A percentile compares a stretch with the other conserved stretches of the same genome.
phyloP scores from a whole-genome alignment of 495 filamentous ascomycete species.

The Podospora pseudoanserina region DNA sequence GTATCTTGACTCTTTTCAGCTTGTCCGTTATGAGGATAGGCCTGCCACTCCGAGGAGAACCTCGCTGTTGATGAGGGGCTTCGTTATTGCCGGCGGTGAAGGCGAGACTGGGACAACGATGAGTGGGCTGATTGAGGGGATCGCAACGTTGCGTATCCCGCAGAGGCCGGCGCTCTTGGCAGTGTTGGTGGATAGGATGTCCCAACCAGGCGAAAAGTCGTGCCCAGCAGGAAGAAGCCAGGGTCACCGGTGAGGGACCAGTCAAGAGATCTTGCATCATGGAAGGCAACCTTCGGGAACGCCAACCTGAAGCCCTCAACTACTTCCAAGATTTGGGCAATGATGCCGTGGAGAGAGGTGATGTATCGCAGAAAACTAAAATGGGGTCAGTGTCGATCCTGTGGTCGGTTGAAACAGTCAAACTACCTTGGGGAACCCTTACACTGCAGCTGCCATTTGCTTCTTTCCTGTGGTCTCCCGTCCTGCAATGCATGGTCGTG shows the following conservation, averaged over 20 bases:
- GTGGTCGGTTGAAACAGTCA: background rate
- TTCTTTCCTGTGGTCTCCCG: background rate
- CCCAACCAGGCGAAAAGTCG: background rate
- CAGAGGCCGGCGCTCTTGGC: background rate
- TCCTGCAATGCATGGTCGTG: background rate
- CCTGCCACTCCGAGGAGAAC: background rate
- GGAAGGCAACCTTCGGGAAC: background rate
- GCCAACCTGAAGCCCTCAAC: background rate
- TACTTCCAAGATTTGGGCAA: background rate
- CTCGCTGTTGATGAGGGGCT: background rate
- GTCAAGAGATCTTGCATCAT: background rate
- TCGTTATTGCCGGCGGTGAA: constrained; percentile 9
- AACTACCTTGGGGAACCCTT: background rate
- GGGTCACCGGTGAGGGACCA: background rate
- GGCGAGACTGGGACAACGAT: background rate
- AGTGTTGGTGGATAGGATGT: background rate
- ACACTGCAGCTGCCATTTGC: background rate
- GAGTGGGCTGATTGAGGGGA: constrained; percentile 1
- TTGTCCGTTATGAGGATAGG: background rate
- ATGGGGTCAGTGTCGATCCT: background rate
- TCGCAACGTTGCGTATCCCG: background rate
- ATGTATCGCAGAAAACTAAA: background rate
- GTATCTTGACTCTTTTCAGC: background rate
- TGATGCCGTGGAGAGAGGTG: background rate
- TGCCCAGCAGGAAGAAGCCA: background rate